Percentiles rank a stretch among this genome's conserved stretches.
Conservation (phyloP, 257 asterid species). For the Ajuga chamaepitys region DNA sequence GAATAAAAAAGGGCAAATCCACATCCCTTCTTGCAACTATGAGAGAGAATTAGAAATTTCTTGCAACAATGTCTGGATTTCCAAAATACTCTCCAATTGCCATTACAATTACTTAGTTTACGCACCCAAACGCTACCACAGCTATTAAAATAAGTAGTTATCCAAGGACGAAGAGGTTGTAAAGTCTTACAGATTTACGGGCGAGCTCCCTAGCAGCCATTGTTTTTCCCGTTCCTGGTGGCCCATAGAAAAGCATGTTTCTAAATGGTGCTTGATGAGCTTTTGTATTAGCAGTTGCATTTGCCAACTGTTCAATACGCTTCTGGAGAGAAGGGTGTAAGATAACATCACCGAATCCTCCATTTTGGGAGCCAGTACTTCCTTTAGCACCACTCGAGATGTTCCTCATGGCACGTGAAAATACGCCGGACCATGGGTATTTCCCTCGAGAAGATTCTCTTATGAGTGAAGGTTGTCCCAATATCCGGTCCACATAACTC, state of each 20-base stretch:
- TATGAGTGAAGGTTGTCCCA: slow-evolving; percentile 95
- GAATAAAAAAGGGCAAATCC: neutral
- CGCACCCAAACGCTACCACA: neutral
- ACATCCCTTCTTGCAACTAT: neutral
- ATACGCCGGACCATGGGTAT: slow-evolving; percentile 91
- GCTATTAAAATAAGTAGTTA: neutral
- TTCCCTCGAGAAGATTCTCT: slow-evolving; percentile 97
- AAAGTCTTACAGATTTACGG: slow-evolving; percentile 73
- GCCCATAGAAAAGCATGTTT: slow-evolving; percentile 93
- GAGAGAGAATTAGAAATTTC: neutral
- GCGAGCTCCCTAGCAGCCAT: slow-evolving; percentile 99
- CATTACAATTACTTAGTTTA: neutral
- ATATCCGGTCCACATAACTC: slow-evolving; percentile 92
- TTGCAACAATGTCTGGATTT: neutral
- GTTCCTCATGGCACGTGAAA: slow-evolving; percentile 44
- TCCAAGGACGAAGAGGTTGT: neutral
- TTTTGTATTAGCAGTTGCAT: slow-evolving; percentile 89
- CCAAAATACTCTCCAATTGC: neutral
- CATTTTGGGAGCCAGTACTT: slow-evolving; percentile 33
- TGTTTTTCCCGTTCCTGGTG: slow-evolving; percentile 99
- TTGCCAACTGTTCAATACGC: slow-evolving; percentile 78
- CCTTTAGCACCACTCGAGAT: slow-evolving; percentile 37
- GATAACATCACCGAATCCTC: slow-evolving; percentile 84
- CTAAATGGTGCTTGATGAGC: slow-evolving; percentile 94
- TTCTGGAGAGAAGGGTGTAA: slow-evolving; percentile 87